A percentile compares a stretch with the other conserved stretches of the same genome.
These are phyloP conservation scores for Russula dissimulans DNA, from an alignment of 768 basidiomycete species.

Conservation along the genomic window DNA sequence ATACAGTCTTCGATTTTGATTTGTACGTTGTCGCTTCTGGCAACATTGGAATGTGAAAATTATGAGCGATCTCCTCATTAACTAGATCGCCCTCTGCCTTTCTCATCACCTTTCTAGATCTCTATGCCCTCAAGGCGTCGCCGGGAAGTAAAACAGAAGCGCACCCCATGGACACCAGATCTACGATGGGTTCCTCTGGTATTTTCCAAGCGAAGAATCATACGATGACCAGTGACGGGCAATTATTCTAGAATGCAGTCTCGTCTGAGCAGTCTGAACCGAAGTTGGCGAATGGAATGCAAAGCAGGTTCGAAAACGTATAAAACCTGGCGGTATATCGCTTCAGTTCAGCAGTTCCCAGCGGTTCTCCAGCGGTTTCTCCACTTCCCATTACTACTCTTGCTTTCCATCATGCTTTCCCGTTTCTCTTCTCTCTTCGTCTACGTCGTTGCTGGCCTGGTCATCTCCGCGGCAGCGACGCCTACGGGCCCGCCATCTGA, in stretches of 20 bases:
- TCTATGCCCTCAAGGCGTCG: background rate
- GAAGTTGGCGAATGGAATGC: background rate
- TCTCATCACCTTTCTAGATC: too few species aligned
- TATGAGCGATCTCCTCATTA: too few species aligned
- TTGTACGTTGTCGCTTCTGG: too few species aligned
- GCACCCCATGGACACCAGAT: background rate
- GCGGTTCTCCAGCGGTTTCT: conserved; percentile 11
- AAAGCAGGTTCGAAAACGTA: background rate
- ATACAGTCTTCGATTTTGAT: too few species aligned
- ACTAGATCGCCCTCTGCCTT: too few species aligned
- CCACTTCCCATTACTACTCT: conserved; percentile 2
- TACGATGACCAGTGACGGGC: too few species aligned
- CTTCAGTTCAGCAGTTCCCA: conserved; percentile 9
- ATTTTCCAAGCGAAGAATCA: too few species aligned
- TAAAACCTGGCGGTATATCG: background rate
- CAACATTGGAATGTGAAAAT: too few species aligned
- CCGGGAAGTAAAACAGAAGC: background rate
- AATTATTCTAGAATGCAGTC: too few species aligned
- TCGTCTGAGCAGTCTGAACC: background rate
- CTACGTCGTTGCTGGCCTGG: conserved; percentile 10
- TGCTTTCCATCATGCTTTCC: conserved; percentile 13
- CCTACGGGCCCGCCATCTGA: background rate
- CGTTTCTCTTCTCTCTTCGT: conserved; percentile 9
- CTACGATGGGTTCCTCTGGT: background rate
- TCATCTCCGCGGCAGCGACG: conserved; percentile 4